Evolutionary conservation across 345 rosid species (phyloP).

Genomic region (Turritis glabra): DNA sequence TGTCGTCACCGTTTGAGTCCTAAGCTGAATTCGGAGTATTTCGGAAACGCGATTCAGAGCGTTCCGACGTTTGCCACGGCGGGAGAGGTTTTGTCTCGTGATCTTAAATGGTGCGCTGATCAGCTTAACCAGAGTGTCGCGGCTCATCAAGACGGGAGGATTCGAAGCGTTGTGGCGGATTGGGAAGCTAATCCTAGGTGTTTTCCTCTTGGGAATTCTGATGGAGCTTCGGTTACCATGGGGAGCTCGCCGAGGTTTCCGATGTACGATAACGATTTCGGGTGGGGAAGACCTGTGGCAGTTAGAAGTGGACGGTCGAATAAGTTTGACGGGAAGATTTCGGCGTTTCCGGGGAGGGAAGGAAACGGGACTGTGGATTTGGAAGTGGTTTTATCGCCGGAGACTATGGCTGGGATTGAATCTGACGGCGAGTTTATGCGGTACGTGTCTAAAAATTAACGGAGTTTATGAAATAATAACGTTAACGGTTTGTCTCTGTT

Average conservation of each 20-base stretch:
- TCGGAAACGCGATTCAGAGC: conserved; percentile 98
- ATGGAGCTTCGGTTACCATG: conserved; percentile 86
- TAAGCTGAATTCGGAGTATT: conserved; percentile 62
- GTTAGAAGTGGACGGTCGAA: conserved; percentile 84
- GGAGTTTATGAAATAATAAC: conserved; percentile 9
- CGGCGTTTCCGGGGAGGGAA: conserved; percentile 89
- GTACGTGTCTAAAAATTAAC: conserved; percentile 42
- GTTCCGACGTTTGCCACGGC: conserved; percentile 71
- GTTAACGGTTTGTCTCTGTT: conserved; percentile 16
- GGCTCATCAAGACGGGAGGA: conserved; percentile 56
- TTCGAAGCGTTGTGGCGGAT: conserved; percentile 48
- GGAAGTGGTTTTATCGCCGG: conserved; percentile 82
- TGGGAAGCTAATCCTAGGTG: conserved; percentile 86
- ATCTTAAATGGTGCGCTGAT: conserved; percentile 86
- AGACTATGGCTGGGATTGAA: conserved; percentile 78
- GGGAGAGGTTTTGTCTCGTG: conserved; percentile 63
- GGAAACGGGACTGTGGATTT: conserved; percentile 81
- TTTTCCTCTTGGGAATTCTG: conserved; percentile 84
- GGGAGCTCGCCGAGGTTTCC: conserved; percentile 96
- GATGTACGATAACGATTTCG: conserved; percentile 92
- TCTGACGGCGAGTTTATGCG: conserved; percentile 75
- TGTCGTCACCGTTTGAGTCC: conserved; percentile 77
- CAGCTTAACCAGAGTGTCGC: conserved; percentile 57
- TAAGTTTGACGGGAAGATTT: conserved; percentile 95
- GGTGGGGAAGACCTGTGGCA: conserved; percentile 94